These are phyloP conservation scores for Magnusiomyces suaveolens DNA, from an alignment of 1,139 yeast genomes.

Conservation along the genomic window DNA sequence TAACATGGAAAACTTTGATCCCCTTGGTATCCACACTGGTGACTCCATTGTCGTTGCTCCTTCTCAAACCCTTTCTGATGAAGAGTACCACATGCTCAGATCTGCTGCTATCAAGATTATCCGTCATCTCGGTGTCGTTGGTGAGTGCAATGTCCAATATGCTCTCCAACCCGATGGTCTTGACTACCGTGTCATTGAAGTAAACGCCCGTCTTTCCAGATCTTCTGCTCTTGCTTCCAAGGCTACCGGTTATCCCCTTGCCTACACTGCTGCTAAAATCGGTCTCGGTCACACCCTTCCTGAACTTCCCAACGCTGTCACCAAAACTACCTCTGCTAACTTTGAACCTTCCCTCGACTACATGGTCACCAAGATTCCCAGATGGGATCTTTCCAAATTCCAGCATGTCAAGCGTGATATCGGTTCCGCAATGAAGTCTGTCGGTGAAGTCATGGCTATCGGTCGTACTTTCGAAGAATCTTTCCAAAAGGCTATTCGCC, in stretches of 20 bases:
- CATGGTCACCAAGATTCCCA: constrained; percentile 95
- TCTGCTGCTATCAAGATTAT: constrained; percentile 96
- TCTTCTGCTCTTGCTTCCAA: constrained; percentile 97
- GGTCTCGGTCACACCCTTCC: constrained; percentile 94
- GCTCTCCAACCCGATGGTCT: constrained; percentile 91
- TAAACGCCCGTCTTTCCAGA: constrained; percentile 93
- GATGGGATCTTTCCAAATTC: constrained; percentile 97
- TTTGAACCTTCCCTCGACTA: constrained; percentile 97
- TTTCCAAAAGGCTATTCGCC: constrained; percentile 94
- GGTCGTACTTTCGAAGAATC: constrained; percentile 98
- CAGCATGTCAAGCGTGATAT: constrained; percentile 82
- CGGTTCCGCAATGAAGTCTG: constrained; percentile 95
- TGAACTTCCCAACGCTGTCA: constrained; percentile 89
- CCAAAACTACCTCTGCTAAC: constrained; percentile 91
- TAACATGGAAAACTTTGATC: constrained; percentile 99
- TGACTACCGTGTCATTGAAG: constrained; percentile 97
- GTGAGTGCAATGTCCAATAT: constrained; percentile 98
- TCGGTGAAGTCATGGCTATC: constrained; percentile 97
- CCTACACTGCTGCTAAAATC: constrained; percentile 94
- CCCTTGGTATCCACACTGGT: constrained; percentile 97
- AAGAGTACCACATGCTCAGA: constrained; percentile 95
- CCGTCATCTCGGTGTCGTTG: constrained; percentile 96
- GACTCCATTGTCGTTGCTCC: constrained; percentile 99
- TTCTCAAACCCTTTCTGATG: constrained; percentile 93
- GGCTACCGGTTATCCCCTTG: constrained; percentile 97